These are phyloP conservation scores for Fusarium globosum DNA, from an alignment of 2,329 filamentous ascomycete genomes.

Conservation along the genomic window DNA sequence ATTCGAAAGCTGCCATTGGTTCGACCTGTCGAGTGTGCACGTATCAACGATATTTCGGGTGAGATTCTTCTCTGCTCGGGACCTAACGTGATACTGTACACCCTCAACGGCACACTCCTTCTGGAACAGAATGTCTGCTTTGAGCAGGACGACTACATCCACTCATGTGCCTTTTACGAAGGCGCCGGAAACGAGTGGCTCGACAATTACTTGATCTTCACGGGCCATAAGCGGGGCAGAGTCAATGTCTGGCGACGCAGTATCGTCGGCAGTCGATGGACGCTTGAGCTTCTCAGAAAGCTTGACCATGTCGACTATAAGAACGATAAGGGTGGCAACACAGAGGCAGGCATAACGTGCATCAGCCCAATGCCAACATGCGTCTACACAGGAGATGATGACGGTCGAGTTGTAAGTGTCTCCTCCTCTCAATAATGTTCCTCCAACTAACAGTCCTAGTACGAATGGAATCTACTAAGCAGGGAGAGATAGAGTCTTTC, in stretches of 20 bases:
- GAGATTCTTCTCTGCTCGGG: conserved; percentile 89
- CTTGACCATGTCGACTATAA: conserved; percentile 81
- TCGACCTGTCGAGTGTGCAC: conserved; percentile 75
- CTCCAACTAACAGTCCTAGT: conserved; percentile 55
- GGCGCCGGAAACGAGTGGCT: conserved; percentile 92
- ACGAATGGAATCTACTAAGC: conserved; percentile 72
- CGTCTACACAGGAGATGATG: conserved; percentile 94
- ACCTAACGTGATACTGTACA: conserved; percentile 80
- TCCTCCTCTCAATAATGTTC: neutral
- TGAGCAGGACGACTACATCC: conserved; percentile 77
- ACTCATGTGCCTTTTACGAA: conserved; percentile 92
- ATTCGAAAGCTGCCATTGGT: conserved; percentile 76
- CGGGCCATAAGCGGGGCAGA: conserved; percentile 83
- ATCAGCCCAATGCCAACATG: conserved; percentile 84
- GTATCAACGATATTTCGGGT: conserved; percentile 90
- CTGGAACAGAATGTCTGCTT: conserved; percentile 84
- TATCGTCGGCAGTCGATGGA: conserved; percentile 71
- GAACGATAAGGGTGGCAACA: conserved; percentile 68
- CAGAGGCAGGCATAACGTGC: conserved; percentile 81
- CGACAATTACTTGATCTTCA: conserved; percentile 86
- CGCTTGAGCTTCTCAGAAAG: conserved; percentile 80
- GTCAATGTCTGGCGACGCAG: conserved; percentile 81
- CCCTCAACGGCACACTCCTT: conserved; percentile 86
- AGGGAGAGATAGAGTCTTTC: conserved; percentile 63
- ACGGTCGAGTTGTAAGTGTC: conserved; percentile 79